Percentiles rank a stretch among this genome's conserved stretches.
phyloP scores from a whole-genome alignment of 2,329 filamentous ascomycete genomes.

The Pseudogymnoascus sp. region DNA sequence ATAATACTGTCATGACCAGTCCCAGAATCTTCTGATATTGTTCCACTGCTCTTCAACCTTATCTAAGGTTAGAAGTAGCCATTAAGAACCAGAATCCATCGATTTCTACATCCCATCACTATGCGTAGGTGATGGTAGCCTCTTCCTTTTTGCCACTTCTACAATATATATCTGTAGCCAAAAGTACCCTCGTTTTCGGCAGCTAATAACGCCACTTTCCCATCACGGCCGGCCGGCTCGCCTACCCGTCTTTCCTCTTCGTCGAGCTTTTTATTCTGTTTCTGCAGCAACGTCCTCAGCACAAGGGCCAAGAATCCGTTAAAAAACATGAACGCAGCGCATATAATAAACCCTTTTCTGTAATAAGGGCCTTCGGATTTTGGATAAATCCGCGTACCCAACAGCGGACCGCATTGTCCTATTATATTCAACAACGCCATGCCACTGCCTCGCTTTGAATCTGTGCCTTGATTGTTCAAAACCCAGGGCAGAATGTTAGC shows the following conservation, averaged over 20 bases:
- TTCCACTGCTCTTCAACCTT: neutral
- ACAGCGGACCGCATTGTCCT: constrained; percentile 55
- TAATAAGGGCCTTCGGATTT: constrained; percentile 36
- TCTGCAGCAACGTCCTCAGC: constrained; percentile 45
- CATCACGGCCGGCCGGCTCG: neutral
- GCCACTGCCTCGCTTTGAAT: constrained; percentile 56
- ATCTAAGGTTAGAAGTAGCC: neutral
- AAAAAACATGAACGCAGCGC: constrained; percentile 53
- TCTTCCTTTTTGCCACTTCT: neutral
- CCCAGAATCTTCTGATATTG: neutral
- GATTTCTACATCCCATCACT: no score
- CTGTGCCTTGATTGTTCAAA: constrained; percentile 60
- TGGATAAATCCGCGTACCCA: constrained; percentile 59
- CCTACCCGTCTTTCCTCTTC: constrained; percentile 23
- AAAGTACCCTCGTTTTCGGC: neutral
- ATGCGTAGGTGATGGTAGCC: neutral
- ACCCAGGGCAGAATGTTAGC: constrained; percentile 65
- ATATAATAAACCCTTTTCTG: constrained; percentile 50
- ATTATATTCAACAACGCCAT: constrained; percentile 61
- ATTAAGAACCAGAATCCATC: neutral
- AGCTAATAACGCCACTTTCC: neutral
- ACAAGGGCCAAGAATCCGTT: constrained; percentile 46
- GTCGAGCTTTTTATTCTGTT: constrained; percentile 54
- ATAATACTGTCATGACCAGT: neutral
- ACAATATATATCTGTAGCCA: neutral